Evolutionary conservation across 148 eudicot genomes (phyloP).

Genomic region (Rhododendron ovatum): DNA sequence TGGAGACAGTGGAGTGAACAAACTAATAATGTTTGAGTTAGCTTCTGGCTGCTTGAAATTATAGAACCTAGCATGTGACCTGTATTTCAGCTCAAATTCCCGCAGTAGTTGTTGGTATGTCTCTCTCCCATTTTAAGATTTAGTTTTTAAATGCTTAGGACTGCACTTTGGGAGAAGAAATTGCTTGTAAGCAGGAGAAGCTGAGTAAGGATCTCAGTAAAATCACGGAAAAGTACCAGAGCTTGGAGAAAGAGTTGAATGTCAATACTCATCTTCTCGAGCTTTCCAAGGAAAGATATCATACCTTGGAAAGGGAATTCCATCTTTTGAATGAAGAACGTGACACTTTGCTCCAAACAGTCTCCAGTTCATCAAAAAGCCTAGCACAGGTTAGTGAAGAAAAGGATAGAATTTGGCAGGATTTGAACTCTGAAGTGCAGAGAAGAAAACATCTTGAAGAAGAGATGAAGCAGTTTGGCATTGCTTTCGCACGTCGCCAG

Average conservation of each 20-base stretch:
- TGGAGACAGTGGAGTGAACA: neutral
- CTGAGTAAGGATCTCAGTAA: slow-evolving; percentile 50
- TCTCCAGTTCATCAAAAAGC: slow-evolving; percentile 40
- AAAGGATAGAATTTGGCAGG: slow-evolving; percentile 49
- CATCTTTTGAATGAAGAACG: slow-evolving; percentile 58
- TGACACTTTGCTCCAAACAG: slow-evolving; percentile 43
- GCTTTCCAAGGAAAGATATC: slow-evolving; percentile 44
- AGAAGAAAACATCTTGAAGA: slow-evolving; percentile 66
- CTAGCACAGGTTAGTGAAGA: slow-evolving; percentile 38
- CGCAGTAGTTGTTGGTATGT: slow-evolving; percentile 3
- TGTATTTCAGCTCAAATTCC: slow-evolving; percentile 1
- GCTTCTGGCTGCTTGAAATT: neutral
- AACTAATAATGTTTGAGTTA: neutral
- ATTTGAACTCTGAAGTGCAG: slow-evolving; percentile 51
- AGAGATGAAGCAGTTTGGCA: slow-evolving; percentile 57
- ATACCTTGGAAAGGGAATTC: slow-evolving; percentile 59
- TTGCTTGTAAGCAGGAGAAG: slow-evolving; percentile 59
- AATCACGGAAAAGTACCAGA: slow-evolving; percentile 47
- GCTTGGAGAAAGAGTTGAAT: slow-evolving; percentile 47
- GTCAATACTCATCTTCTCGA: slow-evolving; percentile 45
- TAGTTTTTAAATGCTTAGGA: slow-evolving; percentile 45
- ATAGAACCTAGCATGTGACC: neutral
- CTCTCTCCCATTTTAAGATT: slow-evolving; percentile 2
- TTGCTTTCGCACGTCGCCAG: slow-evolving; percentile 52
- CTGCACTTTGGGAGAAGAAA: slow-evolving; percentile 47